Evolutionary conservation across 148 eudicot genomes (phyloP), one percentile per base, ranked within the genome.

Genomic region (Salicornia ramosissima): DNA sequence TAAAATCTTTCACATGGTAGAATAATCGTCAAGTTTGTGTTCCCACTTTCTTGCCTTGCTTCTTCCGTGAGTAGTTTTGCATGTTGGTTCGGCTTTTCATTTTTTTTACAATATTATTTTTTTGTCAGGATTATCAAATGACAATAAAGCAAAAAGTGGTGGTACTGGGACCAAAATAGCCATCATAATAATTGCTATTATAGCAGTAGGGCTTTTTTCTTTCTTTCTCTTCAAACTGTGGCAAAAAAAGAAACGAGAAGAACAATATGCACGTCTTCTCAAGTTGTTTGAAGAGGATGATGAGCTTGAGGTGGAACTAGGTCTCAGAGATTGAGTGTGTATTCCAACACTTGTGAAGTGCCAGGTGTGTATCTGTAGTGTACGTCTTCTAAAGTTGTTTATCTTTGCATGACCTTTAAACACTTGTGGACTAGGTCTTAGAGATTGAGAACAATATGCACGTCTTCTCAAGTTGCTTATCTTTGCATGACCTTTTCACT

Each of bases 281-380:
- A 91, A 91, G 84, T 80, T 91, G 83, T 91, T 91, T 79, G 97
- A 91, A 81, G 92, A 87, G 76, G 95, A 91, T 81, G 95, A 88
- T 77, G 97, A 91, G 77, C 92, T 91, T 21, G 97, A 88, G 81
- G 82, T 91, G 75, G 97, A 91, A 84, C 84, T 91, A 77, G 97
- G 97, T 78, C 89, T 90, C 57, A 83, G 89, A 64, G 95, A 91
- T 66, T 88, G 87, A 91, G 78, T 62, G 8, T 54, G 62, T 62
- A 52, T 64, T 40, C 29, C 54, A 47, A 26, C 58, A 51, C 28
- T 70, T 26, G 63, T 43, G 45, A 25, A 70, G 62, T 62, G 46
- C 19, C 78, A 79, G 82, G 81, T 78, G 34, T 69, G 74, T 73
- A n/a, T n/a, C n/a, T n/a, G n/a, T n/a, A n/a, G n/a, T n/a, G n/a